A percentile compares a stretch with the other conserved stretches of the same genome.
Evolutionary conservation across 176 grass and related monocot species (phyloP).

Genomic region (Miscanthus lutarioriparius): DNA sequence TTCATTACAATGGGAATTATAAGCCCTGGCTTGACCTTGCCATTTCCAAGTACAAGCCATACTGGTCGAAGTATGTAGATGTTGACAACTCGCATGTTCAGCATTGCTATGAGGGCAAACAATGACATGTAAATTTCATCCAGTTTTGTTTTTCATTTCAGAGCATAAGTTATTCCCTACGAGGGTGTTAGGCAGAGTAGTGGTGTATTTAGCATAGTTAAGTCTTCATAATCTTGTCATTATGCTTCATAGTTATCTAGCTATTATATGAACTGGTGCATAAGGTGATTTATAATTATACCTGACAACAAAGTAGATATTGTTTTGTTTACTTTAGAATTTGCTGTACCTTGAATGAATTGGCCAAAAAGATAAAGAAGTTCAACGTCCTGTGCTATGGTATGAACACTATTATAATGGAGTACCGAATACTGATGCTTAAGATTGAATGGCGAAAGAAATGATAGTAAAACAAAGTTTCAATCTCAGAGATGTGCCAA

Average conservation of each 20-base stretch:
- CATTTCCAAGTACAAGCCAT: constrained; percentile 81
- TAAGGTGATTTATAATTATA: constrained; percentile 22
- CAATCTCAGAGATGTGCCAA: neutral
- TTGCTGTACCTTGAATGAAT: constrained; percentile 16
- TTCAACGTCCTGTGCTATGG: neutral
- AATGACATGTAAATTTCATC: constrained; percentile 33
- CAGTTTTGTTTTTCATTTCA: constrained; percentile 12
- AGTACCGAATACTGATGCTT: neutral
- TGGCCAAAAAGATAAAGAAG: constrained; percentile 10
- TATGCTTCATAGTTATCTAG: neutral
- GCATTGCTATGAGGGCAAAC: constrained; percentile 58
- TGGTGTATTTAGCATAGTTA: constrained; percentile 27
- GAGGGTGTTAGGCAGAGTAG: constrained; percentile 26
- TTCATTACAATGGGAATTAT: constrained; percentile 98
- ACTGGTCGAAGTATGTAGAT: constrained; percentile 89
- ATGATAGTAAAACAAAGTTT: neutral
- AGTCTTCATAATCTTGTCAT: constrained; percentile 7
- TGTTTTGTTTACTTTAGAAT: constrained; percentile 18
- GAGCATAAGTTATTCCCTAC: neutral
- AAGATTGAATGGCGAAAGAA: constrained; percentile 14
- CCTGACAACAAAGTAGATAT: neutral
- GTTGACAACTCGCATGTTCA: constrained; percentile 63
- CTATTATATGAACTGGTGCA: neutral
- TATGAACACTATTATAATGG: constrained; percentile 7
- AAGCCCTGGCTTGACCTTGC: constrained; percentile 99